These are phyloP conservation scores for Trichophyton benhamiae DNA, from an alignment of 2,329 filamentous ascomycete genomes.

Conservation along the genomic window DNA sequence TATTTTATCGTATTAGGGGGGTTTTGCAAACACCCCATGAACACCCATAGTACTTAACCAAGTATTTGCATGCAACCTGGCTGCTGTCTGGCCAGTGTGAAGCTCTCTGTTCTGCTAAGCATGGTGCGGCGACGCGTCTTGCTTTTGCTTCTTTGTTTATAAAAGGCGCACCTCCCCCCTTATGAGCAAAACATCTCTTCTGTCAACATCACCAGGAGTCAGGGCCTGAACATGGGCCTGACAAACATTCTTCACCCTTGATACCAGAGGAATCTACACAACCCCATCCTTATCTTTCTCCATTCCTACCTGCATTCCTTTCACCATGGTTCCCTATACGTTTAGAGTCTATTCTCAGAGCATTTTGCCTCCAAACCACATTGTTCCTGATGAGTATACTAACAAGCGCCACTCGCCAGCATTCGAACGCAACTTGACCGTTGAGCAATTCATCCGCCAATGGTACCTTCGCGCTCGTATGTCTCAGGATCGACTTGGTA, in stretches of 20 bases:
- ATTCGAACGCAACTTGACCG: constrained; percentile 30
- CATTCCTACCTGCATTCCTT: constrained; percentile 6
- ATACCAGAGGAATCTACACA: constrained; percentile 8
- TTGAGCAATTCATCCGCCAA: constrained; percentile 33
- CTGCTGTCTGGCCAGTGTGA: neutral
- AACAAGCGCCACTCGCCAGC: constrained; percentile 17
- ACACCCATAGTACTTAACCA: neutral
- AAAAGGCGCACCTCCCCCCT: neutral
- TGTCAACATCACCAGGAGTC: neutral
- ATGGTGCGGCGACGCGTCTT: neutral
- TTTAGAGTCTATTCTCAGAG: constrained; percentile 9
- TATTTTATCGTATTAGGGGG: neutral
- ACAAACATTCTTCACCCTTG: constrained; percentile 3
- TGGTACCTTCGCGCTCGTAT: constrained; percentile 26
- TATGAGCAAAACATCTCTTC: neutral
- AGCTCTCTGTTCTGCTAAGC: neutral
- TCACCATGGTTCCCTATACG: constrained; percentile 7
- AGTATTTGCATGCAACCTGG: neutral
- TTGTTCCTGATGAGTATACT: constrained; percentile 13
- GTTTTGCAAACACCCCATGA: constrained; percentile 4
- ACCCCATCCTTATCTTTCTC: constrained; percentile 7
- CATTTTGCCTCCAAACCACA: constrained; percentile 7
- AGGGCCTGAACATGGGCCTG: neutral
- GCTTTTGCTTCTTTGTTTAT: neutral
- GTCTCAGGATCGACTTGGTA: constrained; percentile 8